Evolutionary conservation across 345 rosid genomes (phyloP), one percentile per base, ranked within the genome.

Genomic region (Lepidium africanum): DNA sequence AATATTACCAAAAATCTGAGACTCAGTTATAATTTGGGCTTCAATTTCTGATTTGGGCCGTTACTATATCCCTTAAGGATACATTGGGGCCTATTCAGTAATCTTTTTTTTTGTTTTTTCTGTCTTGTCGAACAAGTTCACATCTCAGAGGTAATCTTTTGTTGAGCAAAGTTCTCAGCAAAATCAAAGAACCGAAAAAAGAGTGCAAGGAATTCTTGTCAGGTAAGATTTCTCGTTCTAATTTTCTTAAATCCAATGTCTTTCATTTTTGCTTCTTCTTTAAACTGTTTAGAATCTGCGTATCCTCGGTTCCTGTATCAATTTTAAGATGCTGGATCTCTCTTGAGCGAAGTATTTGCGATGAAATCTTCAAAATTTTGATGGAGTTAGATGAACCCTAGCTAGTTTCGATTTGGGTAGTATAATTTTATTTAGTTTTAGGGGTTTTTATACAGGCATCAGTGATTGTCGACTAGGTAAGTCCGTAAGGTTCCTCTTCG

Each of bases 41-140:
- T 30, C 0, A 45, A 3, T 25, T 7, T 14, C 15, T 5, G 0
- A 4, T 5, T 42, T 63, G 76, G 58, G 67, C 54, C 21, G 50
- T 32, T 0, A 6, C 2, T 12, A 0, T 39, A n/a, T 19, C 37
- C 25, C n/a, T 13, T 19, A n/a, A 40, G 7, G 6, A 70, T 3
- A 51, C 33, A 0, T 51, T 50, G 50, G 37, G 54, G 66, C 77
- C 66, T 15, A 7, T 17, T 56, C 4, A 3, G 4, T 27, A 69
- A 64, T 21, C 2, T 21, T 21, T 21, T 13, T 3, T 3, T 16
- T 2, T 45, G 15, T 12, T 1, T 10, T 5, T 4, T 37, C 13
- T 73, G 59, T 60, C 78, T 74, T 74, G 73, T 74, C 43, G 39
- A 53, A 67, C 73, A 74, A 67, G 69, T 45, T 60, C 73, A 51